Conservation (phyloP, 371 early-diverging fungal species). For the Mucor irregularis region DNA sequence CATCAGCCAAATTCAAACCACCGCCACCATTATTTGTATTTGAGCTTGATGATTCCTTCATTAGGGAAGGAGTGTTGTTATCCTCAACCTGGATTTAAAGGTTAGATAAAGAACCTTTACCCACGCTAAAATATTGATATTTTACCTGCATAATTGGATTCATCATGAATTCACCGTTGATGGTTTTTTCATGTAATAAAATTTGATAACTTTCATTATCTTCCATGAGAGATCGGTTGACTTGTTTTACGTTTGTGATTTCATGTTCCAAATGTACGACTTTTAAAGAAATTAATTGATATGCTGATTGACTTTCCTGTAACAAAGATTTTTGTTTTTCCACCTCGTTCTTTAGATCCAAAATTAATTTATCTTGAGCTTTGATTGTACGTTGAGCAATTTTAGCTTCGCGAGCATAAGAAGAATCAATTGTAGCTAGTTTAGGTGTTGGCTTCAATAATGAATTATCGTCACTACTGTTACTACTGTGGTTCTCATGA, state of each 20-base stretch:
- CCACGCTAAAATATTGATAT: too few relatives aligned
- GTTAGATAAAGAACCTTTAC: neutral
- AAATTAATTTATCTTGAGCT: slow-evolving; percentile 49
- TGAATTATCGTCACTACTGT: neutral
- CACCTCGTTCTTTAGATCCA: slow-evolving; percentile 42
- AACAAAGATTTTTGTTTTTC: slow-evolving; percentile 40
- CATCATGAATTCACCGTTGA: slow-evolving; percentile 80
- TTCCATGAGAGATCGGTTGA: slow-evolving; percentile 75
- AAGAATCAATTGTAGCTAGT: slow-evolving; percentile 41
- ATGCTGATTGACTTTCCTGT: slow-evolving; percentile 40
- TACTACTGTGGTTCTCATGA: slow-evolving; percentile 3
- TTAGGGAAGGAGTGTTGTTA: neutral
- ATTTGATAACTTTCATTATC: slow-evolving; percentile 87
- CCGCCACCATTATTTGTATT: slow-evolving; percentile 15
- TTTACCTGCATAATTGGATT: slow-evolving; percentile 54
- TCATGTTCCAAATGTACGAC: slow-evolving; percentile 58
- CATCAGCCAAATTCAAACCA: slow-evolving; percentile 57
- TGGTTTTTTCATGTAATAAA: slow-evolving; percentile 77
- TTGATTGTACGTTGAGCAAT: slow-evolving; percentile 55
- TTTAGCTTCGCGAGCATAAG: slow-evolving; percentile 51
- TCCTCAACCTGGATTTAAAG: neutral
- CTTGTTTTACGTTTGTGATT: slow-evolving; percentile 60
- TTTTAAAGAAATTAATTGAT: slow-evolving; percentile 44
- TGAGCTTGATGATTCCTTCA: slow-evolving; percentile 13
- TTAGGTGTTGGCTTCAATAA: slow-evolving; percentile 28